Conservation (phyloP, 2,329 filamentous ascomycete species). For the Beauveria medogensis region DNA sequence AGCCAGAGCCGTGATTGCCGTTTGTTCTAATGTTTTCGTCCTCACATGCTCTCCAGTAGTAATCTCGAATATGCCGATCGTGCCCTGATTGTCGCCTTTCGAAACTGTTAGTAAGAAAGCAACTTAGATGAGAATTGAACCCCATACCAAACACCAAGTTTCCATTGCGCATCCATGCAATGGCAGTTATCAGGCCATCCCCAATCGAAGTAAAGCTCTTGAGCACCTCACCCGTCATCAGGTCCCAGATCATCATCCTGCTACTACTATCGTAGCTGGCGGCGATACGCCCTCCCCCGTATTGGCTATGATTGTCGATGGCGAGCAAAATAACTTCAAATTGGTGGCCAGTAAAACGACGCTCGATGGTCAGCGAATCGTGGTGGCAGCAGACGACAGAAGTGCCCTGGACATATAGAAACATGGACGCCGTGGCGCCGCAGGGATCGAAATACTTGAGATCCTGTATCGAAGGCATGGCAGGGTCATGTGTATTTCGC, state of each 20-base stretch:
- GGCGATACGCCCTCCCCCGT: slow-evolving; percentile 74
- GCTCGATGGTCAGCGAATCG: slow-evolving; percentile 82
- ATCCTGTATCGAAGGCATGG: slow-evolving; percentile 41
- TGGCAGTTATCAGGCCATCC: slow-evolving; percentile 70
- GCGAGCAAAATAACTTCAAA: slow-evolving; percentile 78
- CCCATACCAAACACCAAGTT: slow-evolving; percentile 88
- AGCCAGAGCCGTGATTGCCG: slow-evolving; percentile 88
- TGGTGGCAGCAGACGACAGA: slow-evolving; percentile 83
- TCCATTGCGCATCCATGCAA: slow-evolving; percentile 89
- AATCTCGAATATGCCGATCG: slow-evolving; percentile 90
- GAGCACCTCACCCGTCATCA: slow-evolving; percentile 83
- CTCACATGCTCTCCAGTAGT: slow-evolving; percentile 89
- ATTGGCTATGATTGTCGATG: slow-evolving; percentile 85
- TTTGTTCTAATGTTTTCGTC: slow-evolving; percentile 79
- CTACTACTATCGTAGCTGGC: slow-evolving; percentile 89
- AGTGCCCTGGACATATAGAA: slow-evolving; percentile 79
- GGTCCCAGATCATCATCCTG: slow-evolving; percentile 94
- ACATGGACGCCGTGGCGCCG: slow-evolving; percentile 82
- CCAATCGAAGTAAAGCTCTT: slow-evolving; percentile 81
- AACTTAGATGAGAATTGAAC: neutral
- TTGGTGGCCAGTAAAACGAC: slow-evolving; percentile 73
- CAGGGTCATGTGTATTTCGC: slow-evolving; percentile 31
- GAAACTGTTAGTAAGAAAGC: neutral
- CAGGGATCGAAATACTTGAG: slow-evolving; percentile 69
- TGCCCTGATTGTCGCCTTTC: slow-evolving; percentile 82